phyloP scores from a whole-genome alignment of 345 rosid genomes.

The Eucalyptus cladocalyx region DNA sequence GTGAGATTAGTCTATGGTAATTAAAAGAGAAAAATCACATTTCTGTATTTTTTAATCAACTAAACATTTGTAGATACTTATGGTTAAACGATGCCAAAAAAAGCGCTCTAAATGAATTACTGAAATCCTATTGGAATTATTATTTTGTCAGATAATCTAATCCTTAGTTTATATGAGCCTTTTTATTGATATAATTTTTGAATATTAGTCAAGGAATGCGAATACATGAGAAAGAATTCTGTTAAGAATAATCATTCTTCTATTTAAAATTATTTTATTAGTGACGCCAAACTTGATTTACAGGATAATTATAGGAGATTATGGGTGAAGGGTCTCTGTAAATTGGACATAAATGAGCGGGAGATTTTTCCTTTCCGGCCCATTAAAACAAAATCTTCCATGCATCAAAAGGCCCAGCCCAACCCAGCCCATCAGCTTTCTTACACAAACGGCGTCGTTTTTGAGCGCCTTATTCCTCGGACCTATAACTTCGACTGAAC shows the following conservation, averaged over 20 bases:
- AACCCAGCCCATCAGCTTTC: not conserved
- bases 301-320: not conserved
- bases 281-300: not conserved
- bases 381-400: not conserved
- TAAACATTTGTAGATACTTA: not conserved
- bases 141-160: too few species aligned
- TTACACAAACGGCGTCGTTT: not conserved
- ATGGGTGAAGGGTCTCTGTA: not conserved
- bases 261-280: not conserved
- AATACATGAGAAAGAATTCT: not conserved
- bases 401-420: not conserved
- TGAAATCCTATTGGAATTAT: fast-evolving
- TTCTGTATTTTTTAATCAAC: not conserved
- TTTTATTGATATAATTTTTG: not conserved
- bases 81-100: too few species aligned
- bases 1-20: not conserved
- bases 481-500: not conserved
- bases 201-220: not conserved
- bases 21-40: not conserved
- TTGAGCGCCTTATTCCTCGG: not conserved
- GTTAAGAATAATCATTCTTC: not conserved
- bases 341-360: not conserved
- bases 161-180: not conserved
- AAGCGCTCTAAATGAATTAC: not conserved
- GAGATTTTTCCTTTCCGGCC: not conserved